A percentile compares a stretch with the other conserved stretches of the same genome.
Conservation (phyloP, 1,139 yeast genomes). For the Yamadazyma mexicana region DNA sequence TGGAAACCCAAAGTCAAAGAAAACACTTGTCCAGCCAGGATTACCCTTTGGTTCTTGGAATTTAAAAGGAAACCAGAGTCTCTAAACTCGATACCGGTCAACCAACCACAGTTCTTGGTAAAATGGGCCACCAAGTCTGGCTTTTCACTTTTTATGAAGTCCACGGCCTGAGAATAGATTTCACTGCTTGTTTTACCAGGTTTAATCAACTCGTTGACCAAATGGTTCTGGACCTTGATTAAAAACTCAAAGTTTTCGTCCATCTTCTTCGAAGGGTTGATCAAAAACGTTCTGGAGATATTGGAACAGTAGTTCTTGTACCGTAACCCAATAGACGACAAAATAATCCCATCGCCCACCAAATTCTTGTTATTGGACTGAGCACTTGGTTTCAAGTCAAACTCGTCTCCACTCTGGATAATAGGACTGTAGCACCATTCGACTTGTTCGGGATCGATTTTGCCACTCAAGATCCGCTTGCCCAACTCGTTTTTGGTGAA, state of each 20-base stretch:
- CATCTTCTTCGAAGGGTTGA: constrained; percentile 83
- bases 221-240: constrained; percentile 63
- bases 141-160: constrained; percentile 53
- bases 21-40: constrained; percentile 74
- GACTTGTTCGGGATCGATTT: constrained; percentile 66
- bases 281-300: constrained; percentile 82
- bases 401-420: constrained; percentile 84
- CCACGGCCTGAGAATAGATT: constrained; percentile 64
- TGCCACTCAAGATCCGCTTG: constrained; percentile 46
- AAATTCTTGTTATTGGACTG: constrained; percentile 66
- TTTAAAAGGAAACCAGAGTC: constrained; percentile 77
- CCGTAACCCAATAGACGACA: constrained; percentile 82
- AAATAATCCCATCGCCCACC: constrained; percentile 76
- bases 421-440: constrained; percentile 97
- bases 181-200: constrained; percentile 69
- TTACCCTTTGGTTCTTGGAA: constrained; percentile 65
- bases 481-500: constrained; percentile 63
- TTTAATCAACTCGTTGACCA: constrained; percentile 53
- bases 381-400: constrained; percentile 84
- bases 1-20: constrained; percentile 79
- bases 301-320: constrained; percentile 90
- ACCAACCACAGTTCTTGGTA: constrained; percentile 84
- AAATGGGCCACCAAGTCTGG: constrained; percentile 68
- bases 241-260: constrained; percentile 79
- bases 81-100: constrained; percentile 88